Base-by-base conservation (phyloP, 2,329 filamentous ascomycete genomes). In the Cercospora nicotianae region DNA sequence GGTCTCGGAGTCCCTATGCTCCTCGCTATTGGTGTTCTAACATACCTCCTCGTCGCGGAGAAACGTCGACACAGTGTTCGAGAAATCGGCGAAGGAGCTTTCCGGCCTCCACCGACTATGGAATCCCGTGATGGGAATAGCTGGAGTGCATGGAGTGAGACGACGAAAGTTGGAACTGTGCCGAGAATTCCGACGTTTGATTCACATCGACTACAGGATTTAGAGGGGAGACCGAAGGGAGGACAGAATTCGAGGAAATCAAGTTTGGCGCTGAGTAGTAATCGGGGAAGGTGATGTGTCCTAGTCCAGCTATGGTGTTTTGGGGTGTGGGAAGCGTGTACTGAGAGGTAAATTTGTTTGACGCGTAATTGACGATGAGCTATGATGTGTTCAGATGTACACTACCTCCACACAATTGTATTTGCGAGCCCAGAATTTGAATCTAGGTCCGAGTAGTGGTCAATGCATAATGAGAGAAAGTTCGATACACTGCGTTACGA, bases 101-200 rank as follows among this genome's bases (percentile, higher is more conserved):
- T 64, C 20, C 42, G 57, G 1, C 42, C 55, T 1, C 31, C 66
- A 12, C 39, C 59, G 9, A 59, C 62, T 5, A 48, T 48, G 23
- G 57, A 59, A 20, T 36, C 48, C 8, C 45, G 66, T 6, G 66
- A 67, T 30, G 60, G 58, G 10, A 67, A 67, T 48, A 39, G 28
- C 31, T 67, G 66, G 66, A 42, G 39, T 3, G 66, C 66, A 9
- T 67, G 66, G 66, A 45, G 30, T 8, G 63, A 65, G 48, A 64
- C 62, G 18, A 64, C 62, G 20, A 64, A 64, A 23, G 31, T 64
- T 6, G 33, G 23, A 3, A 36, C 23, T 9, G 53, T 33, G 16
- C 53, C 53, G 30, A 58, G 16, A 6, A 58, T 33, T 12, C 30
- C 53, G 3, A 30, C 26, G 3, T 58, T 33, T 3, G 53, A 58